These are phyloP conservation scores for Taphrina confusa DNA, from an alignment of 1,139 yeast genomes.

Conservation along the genomic window DNA sequence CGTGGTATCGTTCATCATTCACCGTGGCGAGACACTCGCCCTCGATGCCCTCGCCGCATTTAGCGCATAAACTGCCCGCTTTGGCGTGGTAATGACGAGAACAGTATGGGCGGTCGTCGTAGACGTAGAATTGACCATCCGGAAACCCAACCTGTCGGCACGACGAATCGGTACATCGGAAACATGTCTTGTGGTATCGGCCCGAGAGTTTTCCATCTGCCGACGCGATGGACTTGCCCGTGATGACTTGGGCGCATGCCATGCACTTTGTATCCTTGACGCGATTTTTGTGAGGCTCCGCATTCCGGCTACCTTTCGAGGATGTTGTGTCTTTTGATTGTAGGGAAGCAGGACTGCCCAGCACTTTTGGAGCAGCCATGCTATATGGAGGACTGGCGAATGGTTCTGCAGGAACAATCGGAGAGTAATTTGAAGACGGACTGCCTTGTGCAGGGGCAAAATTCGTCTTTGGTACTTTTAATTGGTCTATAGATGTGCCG, in stretches of 20 bases:
- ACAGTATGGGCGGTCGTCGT: constrained; percentile 79
- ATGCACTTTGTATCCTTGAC: constrained; percentile 43
- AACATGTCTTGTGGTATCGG: constrained; percentile 71
- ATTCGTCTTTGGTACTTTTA: constrained; percentile 9
- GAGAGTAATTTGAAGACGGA: constrained; percentile 31
- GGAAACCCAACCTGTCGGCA: constrained; percentile 42
- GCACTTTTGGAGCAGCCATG: not conserved
- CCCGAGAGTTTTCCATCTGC: constrained; percentile 81
- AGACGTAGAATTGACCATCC: constrained; percentile 75
- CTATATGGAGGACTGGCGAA: not conserved
- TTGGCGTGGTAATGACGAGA: constrained; percentile 70
- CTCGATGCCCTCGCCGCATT: constrained; percentile 76
- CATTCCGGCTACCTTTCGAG: not conserved
- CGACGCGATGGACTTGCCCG: constrained; percentile 67
- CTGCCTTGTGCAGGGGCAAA: not conserved
- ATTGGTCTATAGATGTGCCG: constrained; percentile 24
- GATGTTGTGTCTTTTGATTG: constrained; percentile 14
- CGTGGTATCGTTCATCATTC: constrained; percentile 49
- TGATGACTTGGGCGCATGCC: constrained; percentile 57
- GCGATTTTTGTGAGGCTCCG: not conserved
- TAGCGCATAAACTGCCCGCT: constrained; percentile 72
- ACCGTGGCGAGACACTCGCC: constrained; percentile 78
- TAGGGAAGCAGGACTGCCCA: constrained; percentile 24
- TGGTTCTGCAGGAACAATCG: not conserved
- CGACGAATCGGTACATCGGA: constrained; percentile 55